Conservation (phyloP, 768 basidiomycete species). For the Hydnomerulius pinastri region DNA sequence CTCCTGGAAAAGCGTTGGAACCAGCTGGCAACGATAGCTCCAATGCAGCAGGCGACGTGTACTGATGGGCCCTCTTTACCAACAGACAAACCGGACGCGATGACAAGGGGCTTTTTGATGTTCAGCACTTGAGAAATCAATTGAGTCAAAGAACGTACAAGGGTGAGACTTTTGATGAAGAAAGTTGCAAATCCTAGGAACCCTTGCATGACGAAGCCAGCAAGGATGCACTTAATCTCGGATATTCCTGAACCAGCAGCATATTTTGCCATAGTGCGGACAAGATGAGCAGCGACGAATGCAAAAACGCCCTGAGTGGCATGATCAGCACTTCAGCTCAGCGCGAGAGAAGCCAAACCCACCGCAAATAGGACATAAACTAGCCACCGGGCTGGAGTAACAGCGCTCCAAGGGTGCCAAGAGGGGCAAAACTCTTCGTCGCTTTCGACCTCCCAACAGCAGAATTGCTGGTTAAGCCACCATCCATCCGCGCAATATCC, state of each 20-base stretch:
- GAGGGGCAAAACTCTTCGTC: slow-evolving; percentile 84
- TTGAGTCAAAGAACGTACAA: slow-evolving; percentile 54
- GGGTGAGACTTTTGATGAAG: slow-evolving; percentile 88
- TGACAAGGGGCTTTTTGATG: slow-evolving; percentile 81
- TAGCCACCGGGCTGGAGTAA: slow-evolving; percentile 72
- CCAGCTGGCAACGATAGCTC: slow-evolving; percentile 82
- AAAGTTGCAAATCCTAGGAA: slow-evolving; percentile 90
- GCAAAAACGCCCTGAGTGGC: slow-evolving; percentile 69
- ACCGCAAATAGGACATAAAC: slow-evolving; percentile 91
- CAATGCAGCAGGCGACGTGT: slow-evolving; percentile 94
- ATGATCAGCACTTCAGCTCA: slow-evolving; percentile 2
- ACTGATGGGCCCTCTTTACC: slow-evolving; percentile 99
- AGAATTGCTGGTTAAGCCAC: slow-evolving; percentile 99
- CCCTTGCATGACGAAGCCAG: slow-evolving; percentile 96
- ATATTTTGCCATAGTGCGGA: slow-evolving; percentile 86
- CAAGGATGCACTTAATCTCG: slow-evolving; percentile 97
- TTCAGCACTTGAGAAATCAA: slow-evolving; percentile 12
- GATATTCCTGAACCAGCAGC: slow-evolving; percentile 98
- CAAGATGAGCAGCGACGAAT: slow-evolving; percentile 86
- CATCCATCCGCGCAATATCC: slow-evolving; percentile 96
- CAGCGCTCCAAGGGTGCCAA: slow-evolving; percentile 88
- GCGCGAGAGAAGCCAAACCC: slow-evolving; percentile 32
- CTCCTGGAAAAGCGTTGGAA: slow-evolving; percentile 84
- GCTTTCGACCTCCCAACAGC: slow-evolving; percentile 94
- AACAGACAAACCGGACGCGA: slow-evolving; percentile 94